phyloP scores from a whole-genome alignment of 768 basidiomycete genomes.

The Russula abietina region DNA sequence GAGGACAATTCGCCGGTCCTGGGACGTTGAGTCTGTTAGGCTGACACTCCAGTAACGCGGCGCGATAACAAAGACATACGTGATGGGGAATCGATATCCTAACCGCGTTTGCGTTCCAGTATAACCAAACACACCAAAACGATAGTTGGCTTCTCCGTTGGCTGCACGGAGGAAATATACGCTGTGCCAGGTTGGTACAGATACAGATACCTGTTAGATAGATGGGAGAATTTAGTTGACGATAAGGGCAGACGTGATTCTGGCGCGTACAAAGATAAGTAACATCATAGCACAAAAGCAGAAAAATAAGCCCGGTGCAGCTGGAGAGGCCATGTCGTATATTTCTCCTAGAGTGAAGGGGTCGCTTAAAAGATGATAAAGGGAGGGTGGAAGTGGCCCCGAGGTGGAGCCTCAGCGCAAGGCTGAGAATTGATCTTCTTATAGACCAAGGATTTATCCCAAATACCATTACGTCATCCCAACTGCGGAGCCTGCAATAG shows the following conservation, averaged over 20 bases:
- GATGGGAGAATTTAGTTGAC: slow-evolving; percentile 1
- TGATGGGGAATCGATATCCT: slow-evolving; percentile 54
- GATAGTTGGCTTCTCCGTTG: slow-evolving; percentile 34
- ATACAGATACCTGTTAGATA: slow-evolving; percentile 53
- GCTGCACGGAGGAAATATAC: slow-evolving; percentile 62
- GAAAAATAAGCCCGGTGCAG: slow-evolving; percentile 64
- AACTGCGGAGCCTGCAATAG: slow-evolving; percentile 1
- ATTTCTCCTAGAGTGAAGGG: neutral
- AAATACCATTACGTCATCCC: neutral
- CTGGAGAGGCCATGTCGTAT: slow-evolving; percentile 46
- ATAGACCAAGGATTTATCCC: neutral
- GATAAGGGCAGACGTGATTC: neutral
- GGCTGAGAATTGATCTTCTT: neutral
- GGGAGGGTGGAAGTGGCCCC: too few species aligned
- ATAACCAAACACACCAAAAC: slow-evolving; percentile 75
- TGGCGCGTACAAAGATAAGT: slow-evolving; percentile 55
- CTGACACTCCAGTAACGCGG: neutral
- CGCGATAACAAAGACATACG: slow-evolving; percentile 34
- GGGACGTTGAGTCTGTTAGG: slow-evolving; percentile 10
- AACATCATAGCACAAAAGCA: slow-evolving; percentile 65
- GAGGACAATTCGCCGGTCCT: slow-evolving; percentile 47
- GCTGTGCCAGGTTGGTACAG: slow-evolving; percentile 65
- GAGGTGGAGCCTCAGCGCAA: neutral
- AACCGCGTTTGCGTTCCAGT: slow-evolving; percentile 50
- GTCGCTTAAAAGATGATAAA: neutral